Evolutionary conservation across 805 yeast genomes (phyloP), one percentile per base, ranked within the genome.

Genomic region (Saturnispora dispora): DNA sequence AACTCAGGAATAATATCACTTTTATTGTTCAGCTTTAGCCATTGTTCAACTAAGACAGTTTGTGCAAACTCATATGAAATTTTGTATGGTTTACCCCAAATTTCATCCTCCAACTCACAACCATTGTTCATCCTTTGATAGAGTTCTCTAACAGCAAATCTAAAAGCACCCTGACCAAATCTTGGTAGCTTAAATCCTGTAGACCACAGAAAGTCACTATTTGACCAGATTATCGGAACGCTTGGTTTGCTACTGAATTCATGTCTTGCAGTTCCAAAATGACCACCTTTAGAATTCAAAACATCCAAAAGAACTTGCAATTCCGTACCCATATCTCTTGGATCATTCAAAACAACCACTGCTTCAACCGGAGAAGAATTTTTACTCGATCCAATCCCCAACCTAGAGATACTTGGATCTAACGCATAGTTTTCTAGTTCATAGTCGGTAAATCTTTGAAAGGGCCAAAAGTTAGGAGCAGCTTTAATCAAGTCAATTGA

Each of bases 131-230:
- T 55, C 7, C 54, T 45, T 17, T 58, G 49, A 60, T 85, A 86
- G 41, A 88, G 64, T 6, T 77, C 69, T 60, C 86, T 86, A 5
- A 84, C 68, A 37, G 78, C 67, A 46, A 78, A 73, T 53, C 91
- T 72, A 60, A 86, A 85, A 2, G 91, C 95, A 18, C 97, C 97
- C 67, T 88, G 96, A 6, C 96, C 97, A 61, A 88, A 85, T 49
- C 97, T 74, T 23, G 95, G 88, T 47, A 82, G 65, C 8, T 63
- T 66, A 64, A 83, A 90, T 57, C 83, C 88, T 60, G 86, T 89
- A 20, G 96, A 88, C 96, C 96, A 90, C 35, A 85, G 60, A 59
- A 87, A 77, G 66, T 90, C 97, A 86, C 82, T 3, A 93, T 95
- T 1, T 85, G 71, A 1, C 78, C 68, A 42, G 88, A 90, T 11